phyloP scores from a whole-genome alignment of 2,329 filamentous ascomycete genomes.

The Fusarium domesticum region DNA sequence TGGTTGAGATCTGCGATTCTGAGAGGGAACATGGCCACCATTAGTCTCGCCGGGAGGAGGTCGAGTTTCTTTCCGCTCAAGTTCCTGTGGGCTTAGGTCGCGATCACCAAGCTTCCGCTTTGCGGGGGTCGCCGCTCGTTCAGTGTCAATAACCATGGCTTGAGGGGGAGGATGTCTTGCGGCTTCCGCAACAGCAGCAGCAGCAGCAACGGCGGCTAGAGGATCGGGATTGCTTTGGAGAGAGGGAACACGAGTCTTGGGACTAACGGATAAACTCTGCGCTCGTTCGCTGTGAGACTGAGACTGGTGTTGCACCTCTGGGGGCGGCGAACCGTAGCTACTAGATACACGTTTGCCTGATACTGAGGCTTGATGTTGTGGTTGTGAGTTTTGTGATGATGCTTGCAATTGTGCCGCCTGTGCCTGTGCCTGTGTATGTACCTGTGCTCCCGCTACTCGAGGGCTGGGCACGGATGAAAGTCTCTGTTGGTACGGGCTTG shows the following conservation, averaged over 20 bases:
- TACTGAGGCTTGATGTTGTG: slow-evolving; percentile 33
- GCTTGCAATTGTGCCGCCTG: slow-evolving; percentile 32
- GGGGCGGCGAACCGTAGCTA: slow-evolving; percentile 43
- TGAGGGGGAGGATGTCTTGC: slow-evolving; percentile 22
- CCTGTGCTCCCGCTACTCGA: slow-evolving; percentile 30
- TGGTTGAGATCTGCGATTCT: slow-evolving; percentile 23
- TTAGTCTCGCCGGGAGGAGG: slow-evolving; percentile 51
- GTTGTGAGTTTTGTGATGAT: slow-evolving; percentile 35
- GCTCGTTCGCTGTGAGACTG: slow-evolving; percentile 62
- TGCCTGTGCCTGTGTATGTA: slow-evolving; percentile 35
- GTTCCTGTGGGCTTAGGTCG: slow-evolving; percentile 47
- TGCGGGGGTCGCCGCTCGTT: slow-evolving; percentile 36
- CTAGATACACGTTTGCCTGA: slow-evolving; percentile 41
- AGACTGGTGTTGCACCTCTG: slow-evolving; percentile 47
- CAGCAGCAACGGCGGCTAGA: slow-evolving; percentile 26
- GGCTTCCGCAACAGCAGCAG: slow-evolving; percentile 23
- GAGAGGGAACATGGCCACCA: slow-evolving; percentile 31
- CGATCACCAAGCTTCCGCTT: slow-evolving; percentile 42
- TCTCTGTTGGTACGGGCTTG: slow-evolving; percentile 60
- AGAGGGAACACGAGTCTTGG: slow-evolving; percentile 65
- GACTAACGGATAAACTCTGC: slow-evolving; percentile 71
- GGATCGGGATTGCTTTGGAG: slow-evolving; percentile 44
- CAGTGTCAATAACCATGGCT: slow-evolving; percentile 30
- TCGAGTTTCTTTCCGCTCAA: slow-evolving; percentile 48
- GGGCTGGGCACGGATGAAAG: slow-evolving; percentile 29